phyloP scores from a whole-genome alignment of 495 filamentous ascomycete species.

The Penicillium steckii region DNA sequence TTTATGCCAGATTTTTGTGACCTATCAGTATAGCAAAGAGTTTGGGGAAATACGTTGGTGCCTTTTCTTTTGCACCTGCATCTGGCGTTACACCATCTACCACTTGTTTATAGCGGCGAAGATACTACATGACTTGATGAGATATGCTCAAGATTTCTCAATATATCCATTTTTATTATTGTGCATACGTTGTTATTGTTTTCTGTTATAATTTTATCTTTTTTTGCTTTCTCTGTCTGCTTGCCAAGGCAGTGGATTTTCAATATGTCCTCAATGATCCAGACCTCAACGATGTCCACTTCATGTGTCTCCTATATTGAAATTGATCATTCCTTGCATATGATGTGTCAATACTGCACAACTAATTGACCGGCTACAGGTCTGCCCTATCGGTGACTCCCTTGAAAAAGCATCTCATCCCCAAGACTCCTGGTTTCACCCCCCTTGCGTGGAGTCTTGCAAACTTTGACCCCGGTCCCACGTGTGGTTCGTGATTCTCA shows the following conservation, averaged over 20 bases:
- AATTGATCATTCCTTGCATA: constrained; percentile 28
- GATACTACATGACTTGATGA: constrained; percentile 25
- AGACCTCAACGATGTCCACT: constrained; percentile 3
- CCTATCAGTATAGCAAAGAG: constrained; percentile 5
- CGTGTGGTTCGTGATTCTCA: constrained; percentile 16
- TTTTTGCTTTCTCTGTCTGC: not conserved
- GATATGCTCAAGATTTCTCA: constrained; percentile 21
- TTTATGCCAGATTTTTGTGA: constrained; percentile 9
- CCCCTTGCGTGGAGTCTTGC: constrained; percentile 20
- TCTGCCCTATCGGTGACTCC: constrained; percentile 2
- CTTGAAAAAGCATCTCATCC: constrained; percentile 6
- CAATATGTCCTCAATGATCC: not conserved
- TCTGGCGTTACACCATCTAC: not conserved
- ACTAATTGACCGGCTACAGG: not conserved
- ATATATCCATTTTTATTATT: constrained; percentile 11
- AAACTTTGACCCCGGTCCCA: constrained; percentile 16
- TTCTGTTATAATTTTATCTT: constrained; percentile 2
- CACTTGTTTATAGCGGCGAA: constrained; percentile 5
- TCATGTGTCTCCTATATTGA: constrained; percentile 6
- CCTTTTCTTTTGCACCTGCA: constrained; percentile 4
- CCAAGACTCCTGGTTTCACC: constrained; percentile 1
- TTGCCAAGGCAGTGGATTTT: too few species aligned
- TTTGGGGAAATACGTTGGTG: constrained; percentile 1
- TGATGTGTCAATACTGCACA: constrained; percentile 14
- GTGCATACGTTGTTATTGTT: not conserved